Evolutionary conservation across 2,329 filamentous ascomycete species (phyloP).

Genomic region (Samsoniella hepiali): DNA sequence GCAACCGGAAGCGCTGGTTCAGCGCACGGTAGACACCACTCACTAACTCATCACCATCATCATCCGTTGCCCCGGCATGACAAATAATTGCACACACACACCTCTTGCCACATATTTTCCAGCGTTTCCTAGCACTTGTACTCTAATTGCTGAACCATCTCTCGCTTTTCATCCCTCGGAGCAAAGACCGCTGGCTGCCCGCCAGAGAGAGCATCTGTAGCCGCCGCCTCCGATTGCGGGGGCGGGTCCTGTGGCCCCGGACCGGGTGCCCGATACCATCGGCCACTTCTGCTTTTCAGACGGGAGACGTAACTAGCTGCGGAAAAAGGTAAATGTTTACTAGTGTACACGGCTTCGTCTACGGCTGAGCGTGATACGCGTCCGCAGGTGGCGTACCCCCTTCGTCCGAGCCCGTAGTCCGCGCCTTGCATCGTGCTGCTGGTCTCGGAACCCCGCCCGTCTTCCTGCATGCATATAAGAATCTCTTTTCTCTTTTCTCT

Average conservation of each 20-base stretch:
- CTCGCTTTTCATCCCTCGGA: neutral
- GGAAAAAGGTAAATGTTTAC: too few relatives aligned
- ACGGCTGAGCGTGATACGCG: neutral
- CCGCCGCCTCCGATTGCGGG: constrained; percentile 6
- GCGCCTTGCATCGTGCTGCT: neutral
- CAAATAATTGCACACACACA: neutral
- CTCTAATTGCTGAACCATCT: neutral
- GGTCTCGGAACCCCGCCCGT: neutral
- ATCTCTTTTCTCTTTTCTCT: neutral
- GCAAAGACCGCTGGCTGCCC: neutral
- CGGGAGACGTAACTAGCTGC: neutral
- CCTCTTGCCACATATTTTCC: neutral
- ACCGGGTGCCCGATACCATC: neutral
- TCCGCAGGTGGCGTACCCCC: neutral
- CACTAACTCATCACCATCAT: neutral
- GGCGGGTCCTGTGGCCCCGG: neutral
- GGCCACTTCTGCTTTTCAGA: neutral
- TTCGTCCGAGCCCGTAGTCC: neutral
- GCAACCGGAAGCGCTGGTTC: neutral
- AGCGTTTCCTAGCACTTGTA: neutral
- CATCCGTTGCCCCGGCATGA: neutral
- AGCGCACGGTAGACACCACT: neutral
- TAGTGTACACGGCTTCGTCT: neutral
- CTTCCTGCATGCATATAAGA: neutral
- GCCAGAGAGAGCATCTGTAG: neutral